Conservation (phyloP, 345 rosid genomes). For the Erucastrum elatum region DNA sequence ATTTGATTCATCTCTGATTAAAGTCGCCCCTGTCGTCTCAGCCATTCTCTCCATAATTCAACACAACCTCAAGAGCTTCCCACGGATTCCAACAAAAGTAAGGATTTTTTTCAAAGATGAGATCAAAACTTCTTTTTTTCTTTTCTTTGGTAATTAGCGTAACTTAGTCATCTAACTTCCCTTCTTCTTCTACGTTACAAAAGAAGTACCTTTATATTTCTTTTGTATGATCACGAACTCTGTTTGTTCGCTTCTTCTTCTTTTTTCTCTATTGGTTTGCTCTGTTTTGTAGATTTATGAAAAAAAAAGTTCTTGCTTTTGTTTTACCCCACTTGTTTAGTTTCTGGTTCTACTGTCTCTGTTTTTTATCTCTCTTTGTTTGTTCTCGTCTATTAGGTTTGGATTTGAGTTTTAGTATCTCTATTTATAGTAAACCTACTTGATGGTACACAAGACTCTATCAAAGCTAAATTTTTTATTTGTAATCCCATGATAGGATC, state of each 20-base stretch:
- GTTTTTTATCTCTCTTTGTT: neutral
- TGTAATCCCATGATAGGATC: neutral
- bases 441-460: neutral
- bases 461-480: neutral
- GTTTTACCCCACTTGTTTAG: neutral
- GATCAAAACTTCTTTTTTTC: neutral
- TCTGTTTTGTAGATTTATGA: neutral
- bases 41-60: neutral
- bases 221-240: constrained; percentile 25
- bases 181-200: constrained; percentile 20
- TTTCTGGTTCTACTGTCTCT: neutral
- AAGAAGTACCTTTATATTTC: neutral
- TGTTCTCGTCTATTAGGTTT: neutral
- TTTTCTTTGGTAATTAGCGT: neutral
- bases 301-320: neutral
- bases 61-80: constrained; percentile 10
- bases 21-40: constrained; percentile 32
- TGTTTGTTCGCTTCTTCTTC: constrained; percentile 21
- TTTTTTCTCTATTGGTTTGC: neutral
- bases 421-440: neutral
- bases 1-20: constrained; percentile 11
- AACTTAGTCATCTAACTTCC: neutral
- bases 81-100: neutral
- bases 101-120: neutral
- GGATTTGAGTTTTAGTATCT: neutral